A percentile compares a stretch with the other conserved stretches of the same genome.
Conservation (phyloP, 108 stramenopile genomes). For the Nitzschia sp. region DNA sequence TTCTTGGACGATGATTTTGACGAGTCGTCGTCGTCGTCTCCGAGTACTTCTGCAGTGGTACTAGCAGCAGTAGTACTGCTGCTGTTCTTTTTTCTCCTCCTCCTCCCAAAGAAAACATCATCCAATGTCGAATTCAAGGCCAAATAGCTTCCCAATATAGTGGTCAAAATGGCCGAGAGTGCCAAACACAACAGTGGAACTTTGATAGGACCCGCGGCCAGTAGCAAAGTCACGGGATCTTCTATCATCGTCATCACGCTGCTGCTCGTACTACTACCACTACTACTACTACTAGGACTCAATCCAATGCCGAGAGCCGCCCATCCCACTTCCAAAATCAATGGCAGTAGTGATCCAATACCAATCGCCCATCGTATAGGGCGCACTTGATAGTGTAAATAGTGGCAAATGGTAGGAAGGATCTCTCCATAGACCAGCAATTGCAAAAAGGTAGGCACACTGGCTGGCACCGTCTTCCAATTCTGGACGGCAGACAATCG, state of each 20-base stretch:
- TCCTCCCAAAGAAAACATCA: neutral
- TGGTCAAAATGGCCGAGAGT: conserved; percentile 19
- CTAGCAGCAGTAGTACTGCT: neutral
- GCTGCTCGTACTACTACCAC: neutral
- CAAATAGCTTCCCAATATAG: conserved; percentile 21
- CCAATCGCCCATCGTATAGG: conserved; percentile 16
- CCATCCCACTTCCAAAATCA: conserved; percentile 14
- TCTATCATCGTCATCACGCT: neutral
- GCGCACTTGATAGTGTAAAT: conserved; percentile 5
- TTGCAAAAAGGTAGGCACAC: conserved; percentile 16
- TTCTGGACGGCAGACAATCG: neutral
- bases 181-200: conserved; percentile 2
- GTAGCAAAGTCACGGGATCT: conserved; percentile 9
- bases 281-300: neutral
- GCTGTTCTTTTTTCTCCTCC: neutral
- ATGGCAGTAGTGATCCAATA: conserved; percentile 14
- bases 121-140: conserved; percentile 17
- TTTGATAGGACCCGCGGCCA: neutral
- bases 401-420: conserved; percentile 15
- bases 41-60: no score
- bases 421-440: conserved; percentile 25
- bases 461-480: neutral
- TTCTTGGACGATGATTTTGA: neutral
- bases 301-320: conserved; percentile 11
- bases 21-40: neutral